Percentiles rank a stretch among this genome's conserved stretches.
Conservation (phyloP, 108 stramenopile species). For the Cyclotella atomus region DNA sequence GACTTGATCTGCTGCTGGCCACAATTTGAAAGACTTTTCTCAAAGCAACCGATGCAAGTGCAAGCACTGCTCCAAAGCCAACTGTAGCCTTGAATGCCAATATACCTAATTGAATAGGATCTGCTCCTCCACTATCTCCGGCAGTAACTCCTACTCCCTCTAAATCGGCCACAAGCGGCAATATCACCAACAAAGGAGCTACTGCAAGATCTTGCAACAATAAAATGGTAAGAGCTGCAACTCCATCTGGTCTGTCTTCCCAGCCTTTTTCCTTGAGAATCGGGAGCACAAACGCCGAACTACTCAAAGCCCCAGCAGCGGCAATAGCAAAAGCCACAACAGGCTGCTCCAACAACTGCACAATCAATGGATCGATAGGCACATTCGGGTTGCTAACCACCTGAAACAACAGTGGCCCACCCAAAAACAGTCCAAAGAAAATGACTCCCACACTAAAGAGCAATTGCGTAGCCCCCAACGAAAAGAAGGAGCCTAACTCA, state of each 20-base stretch:
- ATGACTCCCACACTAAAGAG: slow-evolving; percentile 60
- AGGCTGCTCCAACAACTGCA: slow-evolving; percentile 62
- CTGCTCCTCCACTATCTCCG: slow-evolving; percentile 38
- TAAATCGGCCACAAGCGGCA: slow-evolving; percentile 64
- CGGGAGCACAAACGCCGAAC: slow-evolving; percentile 70
- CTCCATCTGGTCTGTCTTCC: slow-evolving; percentile 65
- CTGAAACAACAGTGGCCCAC: slow-evolving; percentile 61
- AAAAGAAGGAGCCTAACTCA: slow-evolving; percentile 62
- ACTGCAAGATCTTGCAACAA: slow-evolving; percentile 80
- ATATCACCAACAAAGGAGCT: slow-evolving; percentile 70
- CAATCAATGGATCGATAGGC: slow-evolving; percentile 64
- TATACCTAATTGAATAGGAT: slow-evolving; percentile 52
- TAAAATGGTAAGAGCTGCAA: slow-evolving; percentile 68
- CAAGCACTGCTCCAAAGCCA: slow-evolving; percentile 70
- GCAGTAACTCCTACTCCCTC: slow-evolving; percentile 45
- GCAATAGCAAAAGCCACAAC: slow-evolving; percentile 75
- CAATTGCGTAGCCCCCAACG: slow-evolving; percentile 64
- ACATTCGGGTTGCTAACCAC: slow-evolving; percentile 57
- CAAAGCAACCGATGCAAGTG: slow-evolving; percentile 54
- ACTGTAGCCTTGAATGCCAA: slow-evolving; percentile 73
- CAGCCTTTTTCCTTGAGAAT: slow-evolving; percentile 73
- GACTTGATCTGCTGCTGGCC: slow-evolving; percentile 65
- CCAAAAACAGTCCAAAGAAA: slow-evolving; percentile 64
- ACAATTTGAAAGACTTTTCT: slow-evolving; percentile 74
- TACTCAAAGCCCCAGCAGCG: slow-evolving; percentile 66